Evolutionary conservation across 345 rosid species (phyloP), one percentile per base, ranked within the genome.

Genomic region (Corchorus capsularis): DNA sequence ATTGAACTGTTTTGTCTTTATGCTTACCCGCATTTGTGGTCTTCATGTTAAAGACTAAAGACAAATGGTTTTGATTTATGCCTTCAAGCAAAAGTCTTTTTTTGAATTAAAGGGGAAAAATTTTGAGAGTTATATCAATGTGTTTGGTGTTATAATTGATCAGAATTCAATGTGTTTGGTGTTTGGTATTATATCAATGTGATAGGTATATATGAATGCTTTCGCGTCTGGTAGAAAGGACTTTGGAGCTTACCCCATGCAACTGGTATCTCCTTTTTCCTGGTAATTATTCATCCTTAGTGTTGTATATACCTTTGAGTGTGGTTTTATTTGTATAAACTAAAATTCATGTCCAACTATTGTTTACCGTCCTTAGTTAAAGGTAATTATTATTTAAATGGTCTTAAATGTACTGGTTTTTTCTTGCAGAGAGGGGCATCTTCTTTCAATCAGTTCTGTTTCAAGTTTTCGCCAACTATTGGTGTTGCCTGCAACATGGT

Each of bases 241-340:
- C 78, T 68, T 79, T 66, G 75, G 66, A 46, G 79, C 77, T 77
- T 87, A 83, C 82, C 81, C 82, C 77, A 82, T 79, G 84, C 92
- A 89, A 89, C 89, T 87, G 98, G 99, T 93, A 91, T 84, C 85
- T 77, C 85, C 92, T 87, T 85, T 85, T 83, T 85, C 92, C 92
- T 88, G 92, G 91, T 92, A 90, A 88, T 86, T 81, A 22, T 85
- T 88, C 84, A 71, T 83, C 75, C 84, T 82, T 81, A 68, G n/a
- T 84, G 55, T 80, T 76, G 77, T 41, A 20, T 53, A 79, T 63
- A 64, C 35, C 63, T 59, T 68, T 74, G 9, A 17, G 59, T 37
- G 34, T 41, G 8, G 6, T 55, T 73, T 52, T 59, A 43, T 32
- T 53, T 35, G 7, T 47, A 35, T 53, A 17, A 37, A 7, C 55